Conservation (phyloP, 2,329 filamentous ascomycete species). For the Xylaria sp. region DNA sequence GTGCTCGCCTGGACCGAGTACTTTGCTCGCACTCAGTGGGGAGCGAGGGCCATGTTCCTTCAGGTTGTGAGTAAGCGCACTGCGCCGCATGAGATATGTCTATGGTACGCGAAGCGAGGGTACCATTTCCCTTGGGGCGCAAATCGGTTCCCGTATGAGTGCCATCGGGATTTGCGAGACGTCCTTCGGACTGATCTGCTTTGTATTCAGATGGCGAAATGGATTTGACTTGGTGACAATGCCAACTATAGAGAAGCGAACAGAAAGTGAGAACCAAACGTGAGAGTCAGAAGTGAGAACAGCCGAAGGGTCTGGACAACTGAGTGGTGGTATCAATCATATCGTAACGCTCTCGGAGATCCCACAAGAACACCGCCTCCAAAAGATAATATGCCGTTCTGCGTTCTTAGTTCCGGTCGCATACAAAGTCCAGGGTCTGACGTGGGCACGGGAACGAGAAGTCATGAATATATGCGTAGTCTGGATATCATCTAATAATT, state of each 20-base stretch:
- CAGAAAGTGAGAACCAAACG: too few relatives aligned
- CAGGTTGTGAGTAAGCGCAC: conserved; percentile 39
- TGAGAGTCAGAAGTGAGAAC: too few relatives aligned
- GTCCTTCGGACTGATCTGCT: conserved; percentile 39
- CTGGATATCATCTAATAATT: background rate
- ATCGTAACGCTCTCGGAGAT: background rate
- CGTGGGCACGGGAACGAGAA: background rate
- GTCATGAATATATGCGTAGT: background rate
- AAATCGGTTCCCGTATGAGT: conserved; percentile 39
- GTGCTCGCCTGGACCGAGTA: conserved; percentile 40
- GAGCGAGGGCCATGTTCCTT: conserved; percentile 38
- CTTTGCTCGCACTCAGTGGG: conserved; percentile 33
- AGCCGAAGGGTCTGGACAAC: too few relatives aligned
- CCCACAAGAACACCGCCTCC: background rate
- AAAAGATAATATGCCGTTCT: too few relatives aligned
- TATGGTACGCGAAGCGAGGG: conserved; percentile 42
- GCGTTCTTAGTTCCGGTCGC: background rate
- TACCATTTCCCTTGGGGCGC: conserved; percentile 38
- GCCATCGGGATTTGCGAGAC: conserved; percentile 33
- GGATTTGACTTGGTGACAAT: conserved; percentile 18
- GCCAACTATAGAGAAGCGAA: too few relatives aligned
- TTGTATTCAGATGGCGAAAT: conserved; percentile 39
- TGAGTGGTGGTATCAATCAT: too few relatives aligned
- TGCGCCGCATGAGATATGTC: conserved; percentile 19
- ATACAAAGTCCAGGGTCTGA: background rate